Evolutionary conservation across 2,329 filamentous ascomycete genomes (phyloP).

Genomic region (Xylaria sp.): DNA sequence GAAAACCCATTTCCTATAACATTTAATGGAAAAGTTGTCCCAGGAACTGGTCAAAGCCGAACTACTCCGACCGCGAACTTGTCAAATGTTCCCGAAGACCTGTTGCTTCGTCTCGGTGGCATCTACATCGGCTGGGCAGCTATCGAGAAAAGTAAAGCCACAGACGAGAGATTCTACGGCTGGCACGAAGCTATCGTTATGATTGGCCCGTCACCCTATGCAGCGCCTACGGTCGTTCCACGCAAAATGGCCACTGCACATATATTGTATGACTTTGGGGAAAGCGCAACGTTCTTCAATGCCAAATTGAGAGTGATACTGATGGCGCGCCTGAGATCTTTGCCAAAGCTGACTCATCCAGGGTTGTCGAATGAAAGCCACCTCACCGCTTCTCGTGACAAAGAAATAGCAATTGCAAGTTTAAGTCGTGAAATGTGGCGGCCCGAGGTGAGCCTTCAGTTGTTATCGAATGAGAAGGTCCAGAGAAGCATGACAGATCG

Average conservation of each 20-base stretch:
- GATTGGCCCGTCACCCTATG: constrained; percentile 62
- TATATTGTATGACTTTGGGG: constrained; percentile 63
- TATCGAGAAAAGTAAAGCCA: constrained; percentile 52
- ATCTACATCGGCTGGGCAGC: constrained; percentile 74
- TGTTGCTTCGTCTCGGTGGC: constrained; percentile 66
- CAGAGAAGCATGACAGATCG: constrained; percentile 58
- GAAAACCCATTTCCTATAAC: constrained; percentile 63
- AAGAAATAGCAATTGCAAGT: constrained; percentile 58
- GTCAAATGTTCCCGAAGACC: constrained; percentile 60
- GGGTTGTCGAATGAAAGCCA: constrained; percentile 43
- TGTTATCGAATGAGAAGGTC: constrained; percentile 54
- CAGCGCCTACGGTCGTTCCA: constrained; percentile 58
- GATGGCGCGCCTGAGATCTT: constrained; percentile 68
- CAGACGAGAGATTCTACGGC: constrained; percentile 52
- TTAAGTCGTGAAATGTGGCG: constrained; percentile 60
- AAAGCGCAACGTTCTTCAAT: constrained; percentile 53
- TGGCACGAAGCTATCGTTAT: constrained; percentile 72
- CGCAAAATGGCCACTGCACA: constrained; percentile 65
- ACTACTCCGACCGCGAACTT: constrained; percentile 66
- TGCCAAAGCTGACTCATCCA: constrained; percentile 38
- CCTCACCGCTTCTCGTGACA: constrained; percentile 54
- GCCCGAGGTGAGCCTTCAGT: constrained; percentile 53
- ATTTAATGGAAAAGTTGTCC: constrained; percentile 61
- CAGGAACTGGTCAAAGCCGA: constrained; percentile 56
- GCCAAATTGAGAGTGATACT: constrained; percentile 63